A percentile compares a stretch with the other conserved stretches of the same genome.
Conservation (phyloP, 108 stramenopile genomes). For the Poteriospumella lacustris region DNA sequence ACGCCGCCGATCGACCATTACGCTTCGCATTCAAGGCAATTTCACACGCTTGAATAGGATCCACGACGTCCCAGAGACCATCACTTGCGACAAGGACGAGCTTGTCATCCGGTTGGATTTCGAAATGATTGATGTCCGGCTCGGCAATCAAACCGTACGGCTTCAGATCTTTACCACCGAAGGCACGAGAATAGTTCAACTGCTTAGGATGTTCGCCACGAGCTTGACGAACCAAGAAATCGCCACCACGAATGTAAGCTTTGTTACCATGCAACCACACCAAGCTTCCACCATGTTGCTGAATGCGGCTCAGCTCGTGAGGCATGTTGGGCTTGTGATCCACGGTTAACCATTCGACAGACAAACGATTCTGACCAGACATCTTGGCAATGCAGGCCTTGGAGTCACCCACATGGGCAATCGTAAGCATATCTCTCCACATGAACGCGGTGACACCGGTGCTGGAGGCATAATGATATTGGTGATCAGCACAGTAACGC, state of each 20-base stretch:
- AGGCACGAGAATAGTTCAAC: constrained; percentile 32
- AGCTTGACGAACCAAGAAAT: constrained; percentile 15
- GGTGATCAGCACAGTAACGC: background rate
- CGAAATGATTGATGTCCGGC: constrained; percentile 21
- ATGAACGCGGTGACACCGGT: constrained; percentile 18
- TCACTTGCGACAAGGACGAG: background rate
- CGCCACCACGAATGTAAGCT: constrained; percentile 33
- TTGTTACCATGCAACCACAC: constrained; percentile 34
- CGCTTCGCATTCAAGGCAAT: background rate
- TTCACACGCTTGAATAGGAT: background rate
- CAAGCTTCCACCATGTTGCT: constrained; percentile 6
- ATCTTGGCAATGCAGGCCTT: background rate
- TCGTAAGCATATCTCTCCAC: constrained; percentile 5
- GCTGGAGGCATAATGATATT: background rate
- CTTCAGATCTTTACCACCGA: constrained; percentile 34
- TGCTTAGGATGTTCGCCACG: constrained; percentile 32
- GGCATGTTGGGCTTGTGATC: constrained; percentile 37
- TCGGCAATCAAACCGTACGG: constrained; percentile 11
- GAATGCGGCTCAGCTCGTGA: constrained; percentile 23
- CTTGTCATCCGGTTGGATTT: background rate
- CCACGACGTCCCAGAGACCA: constrained; percentile 8
- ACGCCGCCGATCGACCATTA: background rate
- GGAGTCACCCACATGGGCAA: constrained; percentile 28
- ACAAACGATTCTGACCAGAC: background rate
- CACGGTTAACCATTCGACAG: background rate